Conservation (phyloP, 306 rosid species). For the Gastrolobium bilobum region DNA sequence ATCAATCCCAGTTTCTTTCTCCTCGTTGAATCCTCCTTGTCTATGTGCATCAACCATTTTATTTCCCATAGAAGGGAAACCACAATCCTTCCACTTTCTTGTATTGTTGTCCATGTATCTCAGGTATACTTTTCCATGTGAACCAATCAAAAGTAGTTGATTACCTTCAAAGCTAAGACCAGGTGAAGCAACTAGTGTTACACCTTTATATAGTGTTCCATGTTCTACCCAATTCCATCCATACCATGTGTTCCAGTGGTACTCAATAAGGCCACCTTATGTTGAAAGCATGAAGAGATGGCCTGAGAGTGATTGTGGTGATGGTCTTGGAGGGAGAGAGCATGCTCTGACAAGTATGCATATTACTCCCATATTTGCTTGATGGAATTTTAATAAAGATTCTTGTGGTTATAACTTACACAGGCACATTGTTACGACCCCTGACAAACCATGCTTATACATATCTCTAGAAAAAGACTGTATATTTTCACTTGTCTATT, state of each 20-base stretch:
- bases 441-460: background rate
- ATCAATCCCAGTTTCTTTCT: constrained; percentile 47
- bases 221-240: constrained; percentile 98
- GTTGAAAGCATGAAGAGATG: constrained; percentile 85
- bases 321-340: no score
- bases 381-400: constrained; percentile 14
- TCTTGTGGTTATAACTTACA: constrained; percentile 25
- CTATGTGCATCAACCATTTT: constrained; percentile 48
- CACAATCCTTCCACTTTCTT: constrained; percentile 89
- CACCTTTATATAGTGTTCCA: constrained; percentile 84
- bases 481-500: constrained; percentile 39
- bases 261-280: constrained; percentile 91
- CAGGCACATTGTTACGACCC: background rate
- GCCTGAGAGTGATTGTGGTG: constrained; percentile 70
- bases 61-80: constrained; percentile 64
- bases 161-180: constrained; percentile 85
- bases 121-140: constrained; percentile 87
- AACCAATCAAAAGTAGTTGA: constrained; percentile 82
- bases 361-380: constrained; percentile 28
- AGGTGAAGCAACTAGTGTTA: constrained; percentile 70
- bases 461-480: constrained; percentile 37
- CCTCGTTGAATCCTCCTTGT: constrained; percentile 43
- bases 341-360: no score
- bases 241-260: constrained; percentile 75
- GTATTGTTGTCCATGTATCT: constrained; percentile 73